Evolutionary conservation across 2,329 filamentous ascomycete genomes (phyloP).

Genomic region (Zasmidium citrigriseum): DNA sequence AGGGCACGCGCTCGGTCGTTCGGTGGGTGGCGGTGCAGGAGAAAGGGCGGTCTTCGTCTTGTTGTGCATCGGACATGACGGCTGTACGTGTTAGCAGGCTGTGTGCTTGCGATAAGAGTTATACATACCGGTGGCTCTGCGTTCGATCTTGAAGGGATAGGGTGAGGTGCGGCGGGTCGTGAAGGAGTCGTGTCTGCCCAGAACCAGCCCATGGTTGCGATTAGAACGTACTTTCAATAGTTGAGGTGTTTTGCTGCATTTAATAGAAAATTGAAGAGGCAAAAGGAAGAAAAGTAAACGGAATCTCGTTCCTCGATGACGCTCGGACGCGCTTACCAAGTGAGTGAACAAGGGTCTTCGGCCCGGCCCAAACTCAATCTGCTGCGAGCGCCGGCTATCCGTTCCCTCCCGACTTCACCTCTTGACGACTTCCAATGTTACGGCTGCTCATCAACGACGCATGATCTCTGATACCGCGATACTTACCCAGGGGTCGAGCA

Average conservation of each 20-base stretch:
- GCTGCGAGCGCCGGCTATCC: neutral
- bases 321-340: constrained; percentile 3
- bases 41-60: constrained; percentile 35
- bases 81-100: constrained; percentile 45
- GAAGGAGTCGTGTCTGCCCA: constrained; percentile 60
- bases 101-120: neutral
- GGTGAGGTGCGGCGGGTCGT: constrained; percentile 47
- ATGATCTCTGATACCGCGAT: too few species aligned
- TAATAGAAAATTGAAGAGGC: neutral
- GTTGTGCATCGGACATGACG: constrained; percentile 70
- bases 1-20: constrained; percentile 52
- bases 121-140: constrained; percentile 57
- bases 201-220: constrained; percentile 65
- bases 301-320: neutral
- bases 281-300: neutral
- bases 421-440: neutral
- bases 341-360: neutral
- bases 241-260: neutral
- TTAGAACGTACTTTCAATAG: neutral
- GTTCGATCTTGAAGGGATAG: constrained; percentile 44
- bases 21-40: constrained; percentile 26
- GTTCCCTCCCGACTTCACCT: neutral
- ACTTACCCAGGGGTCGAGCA: too few species aligned
- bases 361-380: neutral
- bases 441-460: too few species aligned